Conservation (phyloP, 345 rosid genomes). For the Noccaea bulbosa region DNA sequence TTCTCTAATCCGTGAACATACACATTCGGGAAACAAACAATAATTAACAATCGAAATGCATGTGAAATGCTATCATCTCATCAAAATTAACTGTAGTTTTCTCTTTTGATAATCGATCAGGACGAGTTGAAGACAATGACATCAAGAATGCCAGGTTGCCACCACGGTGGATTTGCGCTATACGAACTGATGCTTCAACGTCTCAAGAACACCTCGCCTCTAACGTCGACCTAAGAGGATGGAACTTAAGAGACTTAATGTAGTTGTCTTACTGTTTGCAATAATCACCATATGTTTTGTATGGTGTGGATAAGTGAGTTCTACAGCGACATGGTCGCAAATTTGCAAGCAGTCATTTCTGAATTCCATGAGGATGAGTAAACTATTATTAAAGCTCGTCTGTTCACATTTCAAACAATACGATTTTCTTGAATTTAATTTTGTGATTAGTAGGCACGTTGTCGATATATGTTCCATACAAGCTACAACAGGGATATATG, state of each 20-base stretch:
- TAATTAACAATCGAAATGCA: background rate
- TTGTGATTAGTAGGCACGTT: background rate
- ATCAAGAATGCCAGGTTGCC: slow-evolving; percentile 91
- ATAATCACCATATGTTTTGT: background rate
- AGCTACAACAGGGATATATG: slow-evolving; percentile 14
- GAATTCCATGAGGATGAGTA: slow-evolving; percentile 26
- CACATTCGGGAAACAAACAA: background rate
- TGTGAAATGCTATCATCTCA: background rate
- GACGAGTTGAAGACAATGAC: slow-evolving; percentile 66
- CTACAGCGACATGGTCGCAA: background rate
- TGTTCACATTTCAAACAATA: slow-evolving; percentile 19
- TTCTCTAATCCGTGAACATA: background rate
- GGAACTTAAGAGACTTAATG: background rate
- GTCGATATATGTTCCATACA: background rate
- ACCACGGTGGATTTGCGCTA: slow-evolving; percentile 87
- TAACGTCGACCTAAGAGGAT: background rate
- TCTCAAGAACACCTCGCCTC: slow-evolving; percentile 22
- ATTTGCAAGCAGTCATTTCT: background rate
- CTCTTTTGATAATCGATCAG: slow-evolving; percentile 41
- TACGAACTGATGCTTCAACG: slow-evolving; percentile 69
- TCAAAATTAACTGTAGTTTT: background rate
- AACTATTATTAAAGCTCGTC: background rate
- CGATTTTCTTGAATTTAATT: background rate
- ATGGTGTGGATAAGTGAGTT: background rate
- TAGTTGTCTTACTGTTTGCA: background rate